phyloP scores from a whole-genome alignment of 2,329 filamentous ascomycete genomes.

The Cladosporium sp. region DNA sequence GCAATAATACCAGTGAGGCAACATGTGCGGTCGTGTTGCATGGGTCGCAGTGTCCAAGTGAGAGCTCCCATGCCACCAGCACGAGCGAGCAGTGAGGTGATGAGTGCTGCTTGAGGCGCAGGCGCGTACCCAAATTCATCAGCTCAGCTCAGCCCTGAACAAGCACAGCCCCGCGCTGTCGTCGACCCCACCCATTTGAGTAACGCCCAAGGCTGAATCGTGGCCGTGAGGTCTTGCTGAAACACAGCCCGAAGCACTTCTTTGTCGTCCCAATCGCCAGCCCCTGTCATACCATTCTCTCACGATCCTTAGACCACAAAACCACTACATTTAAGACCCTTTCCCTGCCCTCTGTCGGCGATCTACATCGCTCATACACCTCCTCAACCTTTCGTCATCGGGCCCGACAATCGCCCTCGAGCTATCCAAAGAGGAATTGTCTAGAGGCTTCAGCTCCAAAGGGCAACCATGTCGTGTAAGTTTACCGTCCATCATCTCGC shows the following conservation, averaged over 20 bases:
- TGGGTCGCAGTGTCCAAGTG: too few relatives aligned
- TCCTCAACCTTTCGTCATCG: not conserved
- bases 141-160: not conserved
- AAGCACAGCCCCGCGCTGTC: too few relatives aligned
- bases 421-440: not conserved
- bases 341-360: not conserved
- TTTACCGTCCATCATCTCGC: not conserved
- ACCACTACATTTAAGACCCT: not conserved
- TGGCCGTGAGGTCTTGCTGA: too few relatives aligned
- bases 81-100: too few relatives aligned
- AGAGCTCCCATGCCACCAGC: too few relatives aligned
- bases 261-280: not conserved
- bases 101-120: too few relatives aligned
- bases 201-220: not conserved
- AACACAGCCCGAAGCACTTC: not conserved
- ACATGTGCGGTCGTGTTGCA: too few relatives aligned
- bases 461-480: conserved; percentile 4
- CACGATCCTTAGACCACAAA: not conserved
- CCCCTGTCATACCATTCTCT: not conserved
- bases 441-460: not conserved
- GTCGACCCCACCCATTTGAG: not conserved
- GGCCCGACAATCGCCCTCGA: not conserved
- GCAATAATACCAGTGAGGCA: too few relatives aligned
- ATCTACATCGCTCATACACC: not conserved
- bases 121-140: not conserved